Evolutionary conservation across 2,329 filamentous ascomycete genomes (phyloP).

Genomic region (Aspergillus hiratsukae): DNA sequence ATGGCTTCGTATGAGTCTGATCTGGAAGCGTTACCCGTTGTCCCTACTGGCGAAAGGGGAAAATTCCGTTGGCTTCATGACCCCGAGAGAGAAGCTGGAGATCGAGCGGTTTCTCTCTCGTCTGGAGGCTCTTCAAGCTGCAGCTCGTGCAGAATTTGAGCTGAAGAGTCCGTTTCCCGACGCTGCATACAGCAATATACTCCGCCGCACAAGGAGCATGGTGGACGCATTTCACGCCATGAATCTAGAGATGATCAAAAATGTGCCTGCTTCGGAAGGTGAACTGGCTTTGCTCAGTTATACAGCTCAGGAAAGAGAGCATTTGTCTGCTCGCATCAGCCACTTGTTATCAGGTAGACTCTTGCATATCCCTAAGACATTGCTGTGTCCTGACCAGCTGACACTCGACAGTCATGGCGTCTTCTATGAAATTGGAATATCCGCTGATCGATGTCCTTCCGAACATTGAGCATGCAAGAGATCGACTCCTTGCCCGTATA

Average conservation of each 20-base stretch:
- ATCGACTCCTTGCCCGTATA: constrained; percentile 79
- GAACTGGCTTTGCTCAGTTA: constrained; percentile 76
- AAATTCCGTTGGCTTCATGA: constrained; percentile 69
- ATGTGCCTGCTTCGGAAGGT: constrained; percentile 68
- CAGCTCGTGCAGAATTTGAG: constrained; percentile 82
- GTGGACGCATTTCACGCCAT: constrained; percentile 94
- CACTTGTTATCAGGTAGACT: constrained; percentile 64
- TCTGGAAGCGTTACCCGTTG: constrained; percentile 92
- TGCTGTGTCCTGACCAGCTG: constrained; percentile 1
- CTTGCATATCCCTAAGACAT: constrained; percentile 13
- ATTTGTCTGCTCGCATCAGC: constrained; percentile 83
- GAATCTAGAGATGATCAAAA: constrained; percentile 85
- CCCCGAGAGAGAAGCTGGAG: constrained; percentile 78
- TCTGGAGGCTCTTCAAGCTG: constrained; percentile 66
- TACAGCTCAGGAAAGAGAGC: constrained; percentile 71
- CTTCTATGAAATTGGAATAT: constrained; percentile 90
- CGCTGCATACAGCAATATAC: constrained; percentile 65
- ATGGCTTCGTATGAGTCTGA: constrained; percentile 89
- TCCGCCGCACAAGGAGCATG: constrained; percentile 75
- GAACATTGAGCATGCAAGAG: constrained; percentile 72
- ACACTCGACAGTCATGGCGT: constrained; percentile 70
- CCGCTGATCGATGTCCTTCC: constrained; percentile 86
- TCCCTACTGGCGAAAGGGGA: constrained; percentile 61
- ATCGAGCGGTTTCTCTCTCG: constrained; percentile 74
- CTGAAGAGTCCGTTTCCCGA: constrained; percentile 81